Base-by-base conservation (phyloP, 2,329 filamentous ascomycete genomes). In the Penicillium sclerotiorum region DNA sequence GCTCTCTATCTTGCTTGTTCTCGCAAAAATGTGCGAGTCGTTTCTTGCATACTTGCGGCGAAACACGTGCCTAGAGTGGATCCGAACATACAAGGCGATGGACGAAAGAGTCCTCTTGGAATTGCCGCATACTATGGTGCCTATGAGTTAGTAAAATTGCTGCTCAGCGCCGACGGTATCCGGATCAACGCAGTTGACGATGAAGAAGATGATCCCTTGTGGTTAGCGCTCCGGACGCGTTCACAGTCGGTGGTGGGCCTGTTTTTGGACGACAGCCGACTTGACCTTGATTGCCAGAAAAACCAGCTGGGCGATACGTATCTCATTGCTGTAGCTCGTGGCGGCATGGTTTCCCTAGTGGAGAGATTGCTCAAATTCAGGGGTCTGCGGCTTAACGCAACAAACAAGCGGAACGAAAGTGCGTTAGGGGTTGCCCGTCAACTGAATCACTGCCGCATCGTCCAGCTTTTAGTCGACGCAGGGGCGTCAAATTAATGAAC, bases 201-300 rank as follows among this genome's bases (percentile, higher is more conserved):
- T 33, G 12, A 13, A 15, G 45, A 47, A 41, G 36, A 47, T 37
- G 36, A 47, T 30, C 45, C 45, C 17, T 36, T 41, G 11, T 47
- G 45, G 45, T 20, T 47, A 12, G 45, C 36, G 22, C 33, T 47
- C 18, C 45, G 18, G 32, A 47, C 27, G 17, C 36, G 12, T 35
- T 41, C 36, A 33, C 17, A 15, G 8, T 47, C 45, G 17, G 36
- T 47, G 18, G 27, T 47, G 25, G 8, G 20, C n/a, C 45, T 47
- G 15, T 47, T 47, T 27, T 41, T 47, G 36, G 35, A 35, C 25
- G 36, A 47, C 18, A 35, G 36, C n/a, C 36, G 36, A 47, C 45
- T 47, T 12, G 27, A 47, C n/a, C 22, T 47, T 35, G 41, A 47
- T 35, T 47, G 36, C 28, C 36, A 47, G 27, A 47, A 41, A n/a